phyloP scores from a whole-genome alignment of 805 yeast genomes.

The Candida tallmaniae region DNA sequence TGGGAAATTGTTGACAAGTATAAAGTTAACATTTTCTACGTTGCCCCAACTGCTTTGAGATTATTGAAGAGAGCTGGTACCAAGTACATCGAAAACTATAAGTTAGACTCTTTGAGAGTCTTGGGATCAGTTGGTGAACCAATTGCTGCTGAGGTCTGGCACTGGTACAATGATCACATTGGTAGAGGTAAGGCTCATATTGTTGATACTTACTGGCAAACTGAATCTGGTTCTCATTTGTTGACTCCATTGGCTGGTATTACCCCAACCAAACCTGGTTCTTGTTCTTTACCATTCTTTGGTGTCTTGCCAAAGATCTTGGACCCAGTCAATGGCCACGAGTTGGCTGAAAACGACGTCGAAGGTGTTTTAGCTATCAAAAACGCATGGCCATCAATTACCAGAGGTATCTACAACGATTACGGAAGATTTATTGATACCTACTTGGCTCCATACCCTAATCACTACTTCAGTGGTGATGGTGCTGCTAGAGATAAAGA shows the following conservation, averaged over 20 bases:
- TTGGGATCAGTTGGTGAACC: constrained; percentile 99
- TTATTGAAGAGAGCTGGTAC: constrained; percentile 87
- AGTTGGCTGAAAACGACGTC: constrained; percentile 79
- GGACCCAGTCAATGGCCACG: constrained; percentile 90
- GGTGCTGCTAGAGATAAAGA: constrained; percentile 98
- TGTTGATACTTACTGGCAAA: constrained; percentile 98
- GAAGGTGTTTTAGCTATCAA: constrained; percentile 94
- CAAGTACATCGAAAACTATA: constrained; percentile 72
- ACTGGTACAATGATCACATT: constrained; percentile 91
- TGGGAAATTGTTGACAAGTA: constrained; percentile 94
- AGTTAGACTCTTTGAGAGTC: constrained; percentile 81
- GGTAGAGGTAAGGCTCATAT: constrained; percentile 89
- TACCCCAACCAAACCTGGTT: constrained; percentile 94
- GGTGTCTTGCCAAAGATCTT: constrained; percentile 88
- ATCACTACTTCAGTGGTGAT: constrained; percentile 94
- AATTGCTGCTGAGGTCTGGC: constrained; percentile 97
- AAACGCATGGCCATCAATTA: constrained; percentile 97
- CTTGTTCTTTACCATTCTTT: constrained; percentile 94
- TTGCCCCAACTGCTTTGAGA: constrained; percentile 97
- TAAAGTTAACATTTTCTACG: constrained; percentile 92
- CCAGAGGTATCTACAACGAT: constrained; percentile 90
- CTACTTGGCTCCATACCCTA: constrained; percentile 88
- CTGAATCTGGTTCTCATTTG: constrained; percentile 95
- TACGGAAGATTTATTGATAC: constrained; percentile 86
- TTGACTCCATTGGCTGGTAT: constrained; percentile 94